These are phyloP conservation scores for Penicillium crustosum DNA, from an alignment of 2,329 filamentous ascomycete genomes.

Conservation along the genomic window DNA sequence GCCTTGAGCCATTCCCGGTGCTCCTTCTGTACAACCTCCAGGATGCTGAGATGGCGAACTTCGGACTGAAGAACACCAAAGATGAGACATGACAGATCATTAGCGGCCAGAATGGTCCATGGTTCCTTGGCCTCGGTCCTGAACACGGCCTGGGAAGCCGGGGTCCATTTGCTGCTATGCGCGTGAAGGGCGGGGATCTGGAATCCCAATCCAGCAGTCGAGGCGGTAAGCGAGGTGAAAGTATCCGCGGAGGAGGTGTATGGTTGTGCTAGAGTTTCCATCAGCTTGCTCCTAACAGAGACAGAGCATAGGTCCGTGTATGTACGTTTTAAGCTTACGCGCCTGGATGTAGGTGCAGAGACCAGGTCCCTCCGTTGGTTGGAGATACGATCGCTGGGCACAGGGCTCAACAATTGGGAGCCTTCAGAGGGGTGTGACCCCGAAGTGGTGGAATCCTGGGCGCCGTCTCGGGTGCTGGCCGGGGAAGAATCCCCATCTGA, in stretches of 20 bases:
- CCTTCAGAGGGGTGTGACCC: slow-evolving; percentile 22
- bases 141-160: slow-evolving; percentile 93
- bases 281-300: slow-evolving; percentile 75
- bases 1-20: slow-evolving; percentile 84
- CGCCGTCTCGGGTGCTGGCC: slow-evolving; percentile 20
- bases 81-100: slow-evolving; percentile 93
- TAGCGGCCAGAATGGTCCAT: slow-evolving; percentile 95
- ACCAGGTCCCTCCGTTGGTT: slow-evolving; percentile 35
- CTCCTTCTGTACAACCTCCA: slow-evolving; percentile 92
- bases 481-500: slow-evolving; percentile 40
- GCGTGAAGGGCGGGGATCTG: slow-evolving; percentile 66
- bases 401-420: slow-evolving; percentile 30
- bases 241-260: slow-evolving; percentile 60
- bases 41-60: slow-evolving; percentile 88
- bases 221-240: slow-evolving; percentile 38
- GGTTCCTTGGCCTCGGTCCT: slow-evolving; percentile 88
- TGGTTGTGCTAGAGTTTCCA: slow-evolving; percentile 81
- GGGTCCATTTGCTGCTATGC: slow-evolving; percentile 85
- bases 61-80: slow-evolving; percentile 98
- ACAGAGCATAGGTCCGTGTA: slow-evolving; percentile 78
- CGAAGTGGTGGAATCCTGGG: slow-evolving; percentile 21
- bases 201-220: slow-evolving; percentile 41
- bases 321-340: slow-evolving; percentile 76
- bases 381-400: slow-evolving; percentile 34
- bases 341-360: slow-evolving; percentile 56